phyloP scores from a whole-genome alignment of 768 basidiomycete genomes.

The Tricholomella constricta region DNA sequence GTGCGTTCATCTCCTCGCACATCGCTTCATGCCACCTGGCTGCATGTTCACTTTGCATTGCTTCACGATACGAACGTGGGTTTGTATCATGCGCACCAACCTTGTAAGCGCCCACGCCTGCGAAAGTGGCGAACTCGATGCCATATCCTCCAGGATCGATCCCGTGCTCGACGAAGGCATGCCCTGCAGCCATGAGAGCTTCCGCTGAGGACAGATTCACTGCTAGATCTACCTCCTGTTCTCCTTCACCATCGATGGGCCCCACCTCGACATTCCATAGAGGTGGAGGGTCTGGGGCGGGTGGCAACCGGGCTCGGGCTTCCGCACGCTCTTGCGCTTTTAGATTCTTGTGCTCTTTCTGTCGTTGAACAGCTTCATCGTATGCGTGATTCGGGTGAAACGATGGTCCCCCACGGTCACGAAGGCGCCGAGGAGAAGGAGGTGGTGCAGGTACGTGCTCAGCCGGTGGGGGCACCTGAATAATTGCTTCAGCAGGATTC shows the following conservation, averaged over 20 bases:
- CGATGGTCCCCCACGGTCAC: background rate
- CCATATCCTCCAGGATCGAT: background rate
- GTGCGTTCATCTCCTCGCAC: constrained; percentile 28
- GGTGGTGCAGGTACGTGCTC: background rate
- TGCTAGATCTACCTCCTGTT: constrained; percentile 1
- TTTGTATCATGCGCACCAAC: constrained; percentile 5
- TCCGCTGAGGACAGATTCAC: background rate
- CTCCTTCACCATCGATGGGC: background rate
- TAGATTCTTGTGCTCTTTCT: background rate
- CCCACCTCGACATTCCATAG: background rate
- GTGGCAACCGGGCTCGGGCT: background rate
- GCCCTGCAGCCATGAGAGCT: constrained; percentile 1
- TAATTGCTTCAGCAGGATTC: background rate
- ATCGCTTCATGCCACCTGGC: constrained; percentile 28
- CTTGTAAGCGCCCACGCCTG: background rate
- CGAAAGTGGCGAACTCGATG: background rate
- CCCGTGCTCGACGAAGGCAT: background rate
- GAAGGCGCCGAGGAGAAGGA: background rate
- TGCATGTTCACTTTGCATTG: constrained; percentile 14
- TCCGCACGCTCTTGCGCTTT: background rate
- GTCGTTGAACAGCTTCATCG: background rate
- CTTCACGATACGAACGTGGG: constrained; percentile 15
- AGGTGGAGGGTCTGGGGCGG: background rate
- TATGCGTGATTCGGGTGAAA: background rate
- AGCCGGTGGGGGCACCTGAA: background rate